Base-by-base conservation (phyloP, 768 basidiomycete genomes). In the Sarcodon sp. region DNA sequence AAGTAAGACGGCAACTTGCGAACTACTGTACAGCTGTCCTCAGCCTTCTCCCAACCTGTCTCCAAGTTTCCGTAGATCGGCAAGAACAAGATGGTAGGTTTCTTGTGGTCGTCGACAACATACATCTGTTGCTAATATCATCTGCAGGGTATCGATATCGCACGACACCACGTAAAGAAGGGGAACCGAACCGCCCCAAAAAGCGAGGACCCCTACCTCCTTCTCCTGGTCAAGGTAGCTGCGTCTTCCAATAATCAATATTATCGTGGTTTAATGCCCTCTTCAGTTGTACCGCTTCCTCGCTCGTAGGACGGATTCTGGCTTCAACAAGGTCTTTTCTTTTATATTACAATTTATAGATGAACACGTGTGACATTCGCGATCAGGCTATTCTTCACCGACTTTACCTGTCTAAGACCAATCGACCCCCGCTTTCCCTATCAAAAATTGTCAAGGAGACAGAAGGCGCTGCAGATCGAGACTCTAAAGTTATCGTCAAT, bases 141-240 rank as follows among this genome's bases (percentile, higher is more conserved):
- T 49, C 43, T 35, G 11, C 64, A 89, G 92, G 92, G 91, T 83
- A 94, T 96, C 70, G 92, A 96, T 72, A 79, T 97, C 70, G 75
- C 76, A 67, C 72, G 75, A 69, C 94, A 98, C 77, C 94, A 99
- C 82, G 93, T 96, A 82, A 94, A 87, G 83, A 97, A 96, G 79
- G 81, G 92, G 58, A 72, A 79, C 63, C 83, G 96, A 55, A 86
- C 87, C 57, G 89, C 89, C 54, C 96, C 96, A 66, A 89, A 88
- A 76, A 94, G 90, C 67, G 90, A 97, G 86, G 96, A 99, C 70
- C 94, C 94, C 13, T 98, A 99, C 74, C 80, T 99, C 59, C 82
- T 96, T 60, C 79, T 98, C 61, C 83, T 99, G 53, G 96, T 98
- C 70, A 98, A 97, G 81, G 93, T 93, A 62, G 51, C 69, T 60